Conservation (phyloP, 345 rosid genomes). For the Firmiana major region DNA sequence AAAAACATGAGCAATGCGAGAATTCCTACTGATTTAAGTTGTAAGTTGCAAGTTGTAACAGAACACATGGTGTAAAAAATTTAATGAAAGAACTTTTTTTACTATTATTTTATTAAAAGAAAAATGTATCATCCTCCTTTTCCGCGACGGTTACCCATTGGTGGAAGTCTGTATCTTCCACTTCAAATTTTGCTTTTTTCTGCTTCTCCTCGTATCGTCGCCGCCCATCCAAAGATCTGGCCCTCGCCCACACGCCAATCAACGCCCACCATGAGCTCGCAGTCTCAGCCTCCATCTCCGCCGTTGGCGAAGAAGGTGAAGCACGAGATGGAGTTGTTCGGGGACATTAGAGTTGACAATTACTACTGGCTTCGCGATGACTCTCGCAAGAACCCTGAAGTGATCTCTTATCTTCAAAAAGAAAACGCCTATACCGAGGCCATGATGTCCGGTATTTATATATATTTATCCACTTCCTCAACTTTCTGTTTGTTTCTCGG, state of each 20-base stretch:
- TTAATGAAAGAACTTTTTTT: too few relatives aligned
- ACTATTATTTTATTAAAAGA: too few relatives aligned
- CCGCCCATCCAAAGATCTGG: not conserved
- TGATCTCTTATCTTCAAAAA: slow-evolving; percentile 56
- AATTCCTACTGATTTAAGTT: too few relatives aligned
- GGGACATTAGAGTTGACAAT: slow-evolving; percentile 71
- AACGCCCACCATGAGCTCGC: slow-evolving; percentile 6
- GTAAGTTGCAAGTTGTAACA: too few relatives aligned
- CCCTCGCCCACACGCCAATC: not conserved
- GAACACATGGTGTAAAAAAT: too few relatives aligned
- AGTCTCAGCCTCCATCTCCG: slow-evolving; percentile 25
- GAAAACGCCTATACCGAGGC: slow-evolving; percentile 67
- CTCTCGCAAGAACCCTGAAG: slow-evolving; percentile 61
- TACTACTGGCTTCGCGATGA: slow-evolving; percentile 98
- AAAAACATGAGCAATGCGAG: too few relatives aligned
- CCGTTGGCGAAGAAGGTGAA: slow-evolving; percentile 81
- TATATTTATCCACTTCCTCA: not conserved
- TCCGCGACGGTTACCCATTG: not conserved
- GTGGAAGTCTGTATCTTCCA: not conserved
- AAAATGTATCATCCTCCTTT: not conserved
- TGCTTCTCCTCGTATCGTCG: not conserved
- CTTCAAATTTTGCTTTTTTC: not conserved
- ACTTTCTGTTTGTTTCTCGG: slow-evolving; percentile 7
- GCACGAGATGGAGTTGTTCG: slow-evolving; percentile 73
- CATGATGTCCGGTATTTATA: slow-evolving; percentile 53